Conservation (phyloP, 768 basidiomycete species). For the Russula brevipes region DNA sequence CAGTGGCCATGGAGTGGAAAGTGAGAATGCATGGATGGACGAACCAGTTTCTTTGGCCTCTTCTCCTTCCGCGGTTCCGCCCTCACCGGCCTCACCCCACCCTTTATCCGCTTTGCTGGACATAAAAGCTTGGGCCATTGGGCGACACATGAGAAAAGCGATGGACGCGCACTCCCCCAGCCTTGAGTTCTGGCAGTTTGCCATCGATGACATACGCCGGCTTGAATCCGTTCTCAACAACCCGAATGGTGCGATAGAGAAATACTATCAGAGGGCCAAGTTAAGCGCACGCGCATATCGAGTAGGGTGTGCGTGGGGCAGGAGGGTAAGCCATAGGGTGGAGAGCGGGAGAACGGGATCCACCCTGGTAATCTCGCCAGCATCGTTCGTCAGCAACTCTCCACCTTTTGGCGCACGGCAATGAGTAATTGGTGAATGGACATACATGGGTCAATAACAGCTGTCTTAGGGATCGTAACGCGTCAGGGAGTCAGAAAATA, state of each 20-base stretch:
- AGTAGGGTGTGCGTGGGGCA: not conserved
- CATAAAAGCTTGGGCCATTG: constrained; percentile 32
- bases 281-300: not conserved
- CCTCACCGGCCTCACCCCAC: constrained; percentile 90
- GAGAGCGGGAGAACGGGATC: not conserved
- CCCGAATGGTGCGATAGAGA: constrained; percentile 95
- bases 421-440: constrained; percentile 97
- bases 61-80: constrained; percentile 88
- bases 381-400: constrained; percentile 94
- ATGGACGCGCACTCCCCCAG: constrained; percentile 68
- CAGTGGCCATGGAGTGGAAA: not conserved
- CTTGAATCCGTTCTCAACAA: constrained; percentile 98
- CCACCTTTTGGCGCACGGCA: constrained; percentile 97
- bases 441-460: constrained; percentile 98
- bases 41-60: constrained; percentile 91
- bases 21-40: constrained; percentile 14
- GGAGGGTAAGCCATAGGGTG: not conserved
- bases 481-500: not conserved
- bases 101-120: constrained; percentile 94
- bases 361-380: constrained; percentile 87
- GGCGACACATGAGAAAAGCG: no score
- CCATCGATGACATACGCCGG: constrained; percentile 98
- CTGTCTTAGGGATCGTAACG: constrained; percentile 30
- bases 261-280: constrained; percentile 92
- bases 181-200: constrained; percentile 95